Percentiles rank a stretch among this genome's conserved stretches.
Evolutionary conservation across 345 rosid genomes (phyloP).

Genomic region (Orychophragmus violaceus): DNA sequence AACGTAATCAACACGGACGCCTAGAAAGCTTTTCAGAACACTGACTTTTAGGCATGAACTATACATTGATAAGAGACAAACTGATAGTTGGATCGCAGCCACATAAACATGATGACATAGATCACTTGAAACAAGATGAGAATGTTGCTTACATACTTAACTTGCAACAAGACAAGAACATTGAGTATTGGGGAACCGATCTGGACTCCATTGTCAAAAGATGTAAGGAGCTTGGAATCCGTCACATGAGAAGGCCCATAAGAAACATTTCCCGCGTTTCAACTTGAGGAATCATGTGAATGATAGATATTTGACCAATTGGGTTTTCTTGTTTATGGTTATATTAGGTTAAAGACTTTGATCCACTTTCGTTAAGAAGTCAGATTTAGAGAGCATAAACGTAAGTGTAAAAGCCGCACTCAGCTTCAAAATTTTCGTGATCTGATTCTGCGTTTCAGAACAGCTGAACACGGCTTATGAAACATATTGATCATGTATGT

Average conservation of each 20-base stretch:
- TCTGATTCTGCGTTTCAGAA: not conserved
- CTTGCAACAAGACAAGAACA: conserved; percentile 82
- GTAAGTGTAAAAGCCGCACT: conserved; percentile 38
- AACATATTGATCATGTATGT: too few species aligned
- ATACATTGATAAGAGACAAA: conserved; percentile 61
- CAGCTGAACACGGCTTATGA: conserved; percentile 75
- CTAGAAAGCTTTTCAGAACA: too few species aligned
- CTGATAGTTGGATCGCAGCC: conserved; percentile 93
- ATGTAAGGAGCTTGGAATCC: conserved; percentile 56
- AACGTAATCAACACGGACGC: too few species aligned
- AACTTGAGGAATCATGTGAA: not conserved
- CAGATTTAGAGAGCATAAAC: conserved; percentile 68
- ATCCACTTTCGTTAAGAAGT: conserved; percentile 75
- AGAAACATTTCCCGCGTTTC: conserved; percentile 20
- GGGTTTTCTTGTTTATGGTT: not conserved
- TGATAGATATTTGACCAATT: not conserved
- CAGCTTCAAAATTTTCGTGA: not conserved
- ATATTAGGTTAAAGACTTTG: conserved; percentile 71
- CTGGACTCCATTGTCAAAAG: conserved; percentile 45
- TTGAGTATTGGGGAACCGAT: conserved; percentile 81
- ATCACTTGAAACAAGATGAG: conserved; percentile 63
- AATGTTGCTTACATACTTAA: conserved; percentile 81
- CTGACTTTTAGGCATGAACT: conserved; percentile 88
- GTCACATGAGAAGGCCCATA: conserved; percentile 87
- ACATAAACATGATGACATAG: conserved; percentile 77